These are phyloP conservation scores for Bidens hawaiensis DNA, from an alignment of 140 eudicot species.

Conservation along the genomic window DNA sequence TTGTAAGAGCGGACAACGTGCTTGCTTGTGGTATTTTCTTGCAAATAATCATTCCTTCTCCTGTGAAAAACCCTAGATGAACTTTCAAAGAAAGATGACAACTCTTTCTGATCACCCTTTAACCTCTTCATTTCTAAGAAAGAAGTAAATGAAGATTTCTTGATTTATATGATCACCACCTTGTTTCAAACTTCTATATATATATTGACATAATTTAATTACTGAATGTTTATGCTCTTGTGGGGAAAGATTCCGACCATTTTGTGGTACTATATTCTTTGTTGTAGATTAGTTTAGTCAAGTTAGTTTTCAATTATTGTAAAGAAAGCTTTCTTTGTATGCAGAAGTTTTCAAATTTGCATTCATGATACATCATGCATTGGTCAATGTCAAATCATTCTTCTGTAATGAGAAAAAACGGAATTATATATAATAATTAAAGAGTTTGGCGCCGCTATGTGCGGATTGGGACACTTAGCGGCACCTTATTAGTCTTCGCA, in stretches of 20 bases:
- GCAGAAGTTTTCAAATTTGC: slow-evolving; percentile 41
- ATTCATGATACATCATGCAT: slow-evolving; percentile 30
- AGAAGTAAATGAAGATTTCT: neutral
- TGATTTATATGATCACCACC: neutral
- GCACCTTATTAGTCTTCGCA: no score
- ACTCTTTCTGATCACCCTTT: slow-evolving; percentile 5
- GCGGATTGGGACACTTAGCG: no score
- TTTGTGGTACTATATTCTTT: slow-evolving; percentile 4
- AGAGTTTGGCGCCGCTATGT: no score
- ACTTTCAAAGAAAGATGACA: neutral
- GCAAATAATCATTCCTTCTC: slow-evolving; percentile 7
- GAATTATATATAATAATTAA: no score
- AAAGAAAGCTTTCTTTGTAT: slow-evolving; percentile 20
- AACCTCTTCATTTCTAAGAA: slow-evolving; percentile 11
- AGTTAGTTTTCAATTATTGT: slow-evolving; percentile 27
- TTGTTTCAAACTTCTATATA: neutral
- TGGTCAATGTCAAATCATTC: slow-evolving; percentile 36
- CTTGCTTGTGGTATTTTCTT: slow-evolving; percentile 1
- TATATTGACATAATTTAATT: neutral
- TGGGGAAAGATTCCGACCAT: slow-evolving; percentile 14
- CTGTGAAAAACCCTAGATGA: slow-evolving; percentile 8
- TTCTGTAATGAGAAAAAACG: slow-evolving; percentile 1
- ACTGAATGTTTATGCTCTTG: neutral
- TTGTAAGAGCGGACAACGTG: slow-evolving; percentile 46
- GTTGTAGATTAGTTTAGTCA: slow-evolving; percentile 33